A percentile compares a stretch with the other conserved stretches of the same genome.
These are phyloP conservation scores for Epichloe gansuensis DNA, from an alignment of 2,329 filamentous ascomycete species.

Conservation along the genomic window DNA sequence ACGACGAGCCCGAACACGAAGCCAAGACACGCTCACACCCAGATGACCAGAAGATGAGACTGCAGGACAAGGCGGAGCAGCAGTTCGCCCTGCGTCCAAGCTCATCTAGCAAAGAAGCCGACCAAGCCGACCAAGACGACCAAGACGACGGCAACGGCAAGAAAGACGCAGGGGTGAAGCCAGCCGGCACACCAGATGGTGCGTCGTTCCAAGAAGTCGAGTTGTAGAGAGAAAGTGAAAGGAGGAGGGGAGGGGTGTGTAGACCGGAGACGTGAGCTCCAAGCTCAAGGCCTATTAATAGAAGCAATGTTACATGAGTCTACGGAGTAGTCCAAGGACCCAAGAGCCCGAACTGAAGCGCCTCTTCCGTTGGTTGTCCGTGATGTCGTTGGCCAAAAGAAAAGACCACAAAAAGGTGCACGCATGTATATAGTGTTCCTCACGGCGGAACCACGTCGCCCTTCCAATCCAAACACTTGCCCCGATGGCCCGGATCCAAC, in stretches of 20 bases:
- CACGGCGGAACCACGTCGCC: slow-evolving; percentile 49
- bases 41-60: slow-evolving; percentile 43
- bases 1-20: slow-evolving; percentile 22
- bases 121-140: slow-evolving; percentile 16
- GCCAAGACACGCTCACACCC: slow-evolving; percentile 16
- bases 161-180: slow-evolving; percentile 24
- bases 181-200: slow-evolving; percentile 38
- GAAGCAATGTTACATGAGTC: not conserved
- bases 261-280: not conserved
- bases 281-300: not conserved
- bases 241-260: not conserved
- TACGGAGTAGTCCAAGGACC: not conserved
- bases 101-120: slow-evolving; percentile 12
- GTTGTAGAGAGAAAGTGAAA: slow-evolving; percentile 26
- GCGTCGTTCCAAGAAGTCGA: slow-evolving; percentile 53
- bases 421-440: slow-evolving; percentile 5
- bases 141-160: slow-evolving; percentile 20
- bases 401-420: no score
- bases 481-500: slow-evolving; percentile 38
- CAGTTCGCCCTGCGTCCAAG: slow-evolving; percentile 37
- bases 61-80: slow-evolving; percentile 42
- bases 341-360: not conserved
- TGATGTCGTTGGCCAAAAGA: no score
- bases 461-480: slow-evolving; percentile 58
- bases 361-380: no score